Percentiles rank a stretch among this genome's conserved stretches.
phyloP scores from a whole-genome alignment of 345 rosid species.

The Leavenworthia alabamica region DNA sequence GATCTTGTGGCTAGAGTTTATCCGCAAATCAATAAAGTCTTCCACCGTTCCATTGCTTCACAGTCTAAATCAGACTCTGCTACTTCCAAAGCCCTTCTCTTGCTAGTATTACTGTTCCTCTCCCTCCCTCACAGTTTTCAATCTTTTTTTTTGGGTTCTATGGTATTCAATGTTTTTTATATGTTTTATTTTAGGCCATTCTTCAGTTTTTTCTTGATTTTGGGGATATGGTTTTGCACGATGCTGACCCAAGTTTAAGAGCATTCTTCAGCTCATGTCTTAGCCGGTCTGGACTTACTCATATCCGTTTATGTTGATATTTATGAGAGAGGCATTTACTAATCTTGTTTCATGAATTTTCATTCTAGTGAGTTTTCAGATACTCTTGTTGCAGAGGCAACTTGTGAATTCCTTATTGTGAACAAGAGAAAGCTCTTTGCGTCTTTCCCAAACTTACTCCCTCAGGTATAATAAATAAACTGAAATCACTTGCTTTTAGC shows the following conservation, averaged over 20 bases:
- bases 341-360: constrained; percentile 38
- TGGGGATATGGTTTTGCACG: constrained; percentile 81
- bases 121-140: background rate
- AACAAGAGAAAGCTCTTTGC: constrained; percentile 61
- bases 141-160: background rate
- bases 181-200: constrained; percentile 47
- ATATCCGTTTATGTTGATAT: constrained; percentile 1
- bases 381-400: constrained; percentile 78
- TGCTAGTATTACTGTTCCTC: constrained; percentile 43
- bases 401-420: constrained; percentile 66
- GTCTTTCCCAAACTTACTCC: constrained; percentile 67
- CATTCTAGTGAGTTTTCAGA: constrained; percentile 87
- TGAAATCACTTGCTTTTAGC: background rate
- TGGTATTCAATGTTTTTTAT: background rate
- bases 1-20: constrained; percentile 83
- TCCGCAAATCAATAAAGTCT: constrained; percentile 71
- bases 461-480: constrained; percentile 57
- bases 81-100: constrained; percentile 65
- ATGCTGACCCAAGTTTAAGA: constrained; percentile 80
- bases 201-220: constrained; percentile 84
- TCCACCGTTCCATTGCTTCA: constrained; percentile 82
- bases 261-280: constrained; percentile 75
- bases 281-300: constrained; percentile 58
- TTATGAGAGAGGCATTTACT: background rate
- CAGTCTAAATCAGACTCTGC: constrained; percentile 53